Conservation (phyloP, 2,329 filamentous ascomycete species). For the Diplodia corticola region DNA sequence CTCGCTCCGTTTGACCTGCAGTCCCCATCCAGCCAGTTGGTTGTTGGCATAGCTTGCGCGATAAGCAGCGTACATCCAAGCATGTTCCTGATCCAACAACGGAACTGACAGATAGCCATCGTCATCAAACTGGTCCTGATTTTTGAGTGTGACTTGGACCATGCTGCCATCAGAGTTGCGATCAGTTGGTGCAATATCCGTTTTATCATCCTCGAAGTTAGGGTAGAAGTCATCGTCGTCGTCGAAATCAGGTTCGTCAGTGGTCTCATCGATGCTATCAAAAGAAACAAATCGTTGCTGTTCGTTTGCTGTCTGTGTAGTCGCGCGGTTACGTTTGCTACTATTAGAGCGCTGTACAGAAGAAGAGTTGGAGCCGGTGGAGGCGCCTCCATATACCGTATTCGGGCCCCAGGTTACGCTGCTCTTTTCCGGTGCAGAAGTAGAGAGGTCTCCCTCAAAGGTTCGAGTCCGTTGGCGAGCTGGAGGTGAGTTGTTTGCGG, state of each 20-base stretch:
- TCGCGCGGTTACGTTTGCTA: constrained; percentile 13
- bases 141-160: constrained; percentile 47
- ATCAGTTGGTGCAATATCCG: not conserved
- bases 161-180: constrained; percentile 1
- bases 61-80: constrained; percentile 54
- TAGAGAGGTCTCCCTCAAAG: constrained; percentile 40
- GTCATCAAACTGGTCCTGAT: constrained; percentile 58
- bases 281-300: constrained; percentile 1
- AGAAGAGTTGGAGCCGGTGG: not conserved
- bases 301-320: not conserved
- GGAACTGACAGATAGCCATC: constrained; percentile 49
- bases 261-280: not conserved
- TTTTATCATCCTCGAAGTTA: constrained; percentile 6
- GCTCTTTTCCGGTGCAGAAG: constrained; percentile 41
- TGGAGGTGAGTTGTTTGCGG: constrained; percentile 41
- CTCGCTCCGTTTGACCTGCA: constrained; percentile 57
- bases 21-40: constrained; percentile 59
- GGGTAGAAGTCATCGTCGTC: constrained; percentile 1
- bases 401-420: constrained; percentile 51
- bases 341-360: constrained; percentile 7
- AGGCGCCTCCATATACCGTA: constrained; percentile 36
- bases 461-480: constrained; percentile 30
- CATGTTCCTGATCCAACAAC: constrained; percentile 52
- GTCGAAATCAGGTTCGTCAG: not conserved
- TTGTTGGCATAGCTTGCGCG: constrained; percentile 54